Evolutionary conservation across 202 grass and related monocot species (phyloP), one percentile per base, ranked within the genome.

Genomic region (Schoenoplectus triqueter): DNA sequence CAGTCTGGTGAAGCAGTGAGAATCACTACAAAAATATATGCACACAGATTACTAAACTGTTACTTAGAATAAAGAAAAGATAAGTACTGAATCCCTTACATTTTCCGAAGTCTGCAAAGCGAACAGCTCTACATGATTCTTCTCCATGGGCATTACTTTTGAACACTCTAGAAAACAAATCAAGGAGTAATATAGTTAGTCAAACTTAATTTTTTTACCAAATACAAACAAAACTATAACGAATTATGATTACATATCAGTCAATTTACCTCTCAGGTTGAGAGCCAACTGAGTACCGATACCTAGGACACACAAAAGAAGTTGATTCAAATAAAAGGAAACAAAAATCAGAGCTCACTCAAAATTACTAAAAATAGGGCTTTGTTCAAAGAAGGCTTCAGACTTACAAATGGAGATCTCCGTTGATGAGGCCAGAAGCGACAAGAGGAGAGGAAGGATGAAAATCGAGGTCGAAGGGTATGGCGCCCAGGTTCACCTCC

Each of bases 401-500:
- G 39, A 21, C 82, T 69, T 86, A 98, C 96, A 95, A 76, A 88
- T 91, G 68, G 47, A 95, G 88, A 75, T 94, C 90, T 17, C 93
- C 96, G 31, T 73, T 95, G 77, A 98, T 92, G 7, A 98, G 96
- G 22, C 81, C 94, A 22, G 91, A 84, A 9, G 87, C 91, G 7
- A 98, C 91, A 46, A 98, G 86, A 5, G 93, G 82, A 40, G 90
- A 82, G 21, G 90, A 89, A 72, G 93, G 90, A 76, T 98, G 91
- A 84, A 98, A 98, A 60, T 87, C 86, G 45, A 98, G 81, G 88
- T 98, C 96, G 85, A 98, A 98, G 78, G 93, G 88, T 57, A 85
- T 85, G 66, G 91, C 91, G 64, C 84, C 91, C 57, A 94, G 86
- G 82, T 83, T 81, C 52, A 85, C 91, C 87, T 98, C 93, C 93